Conservation (phyloP, 1,284 basidiomycete genomes). For the Pisolithus thermaeus region DNA sequence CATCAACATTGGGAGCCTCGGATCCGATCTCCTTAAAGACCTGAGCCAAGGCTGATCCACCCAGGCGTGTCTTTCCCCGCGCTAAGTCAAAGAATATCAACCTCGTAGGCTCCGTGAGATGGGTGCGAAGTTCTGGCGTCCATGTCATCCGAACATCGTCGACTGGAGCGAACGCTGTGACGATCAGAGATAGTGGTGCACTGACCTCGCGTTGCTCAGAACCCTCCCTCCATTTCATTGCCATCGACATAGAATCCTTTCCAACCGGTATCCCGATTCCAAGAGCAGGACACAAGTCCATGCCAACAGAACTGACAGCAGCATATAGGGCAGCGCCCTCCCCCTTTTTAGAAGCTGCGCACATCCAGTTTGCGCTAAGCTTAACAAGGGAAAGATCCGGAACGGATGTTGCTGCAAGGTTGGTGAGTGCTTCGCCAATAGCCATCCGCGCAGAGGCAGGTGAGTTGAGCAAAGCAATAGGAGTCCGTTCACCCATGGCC, state of each 20-base stretch:
- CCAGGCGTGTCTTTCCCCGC: slow-evolving; percentile 77
- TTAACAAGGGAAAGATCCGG: slow-evolving; percentile 76
- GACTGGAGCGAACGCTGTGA: slow-evolving; percentile 93
- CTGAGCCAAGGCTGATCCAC: slow-evolving; percentile 93
- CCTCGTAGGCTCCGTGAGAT: slow-evolving; percentile 59
- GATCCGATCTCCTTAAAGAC: slow-evolving; percentile 90
- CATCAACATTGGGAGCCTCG: slow-evolving; percentile 88
- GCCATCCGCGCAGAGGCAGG: slow-evolving; percentile 95
- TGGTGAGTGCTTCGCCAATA: slow-evolving; percentile 90
- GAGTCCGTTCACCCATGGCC: slow-evolving; percentile 97
- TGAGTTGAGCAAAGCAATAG: slow-evolving; percentile 81
- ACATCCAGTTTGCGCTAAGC: slow-evolving; percentile 99
- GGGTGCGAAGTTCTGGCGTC: slow-evolving; percentile 84
- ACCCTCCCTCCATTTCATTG: slow-evolving; percentile 86
- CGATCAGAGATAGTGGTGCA: slow-evolving; percentile 86
- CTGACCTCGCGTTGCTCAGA: slow-evolving; percentile 76
- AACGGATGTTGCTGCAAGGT: slow-evolving; percentile 81
- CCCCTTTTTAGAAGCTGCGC: slow-evolving; percentile 84
- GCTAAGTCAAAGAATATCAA: slow-evolving; percentile 92
- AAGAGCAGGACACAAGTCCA: slow-evolving; percentile 92
- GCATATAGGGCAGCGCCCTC: slow-evolving; percentile 91
- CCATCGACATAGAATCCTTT: slow-evolving; percentile 99
- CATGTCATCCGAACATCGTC: slow-evolving; percentile 78
- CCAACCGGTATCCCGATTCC: slow-evolving; percentile 96
- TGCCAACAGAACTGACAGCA: slow-evolving; percentile 88